phyloP scores from a whole-genome alignment of 75 land plant genomes.

The Gnetum montanum region DNA sequence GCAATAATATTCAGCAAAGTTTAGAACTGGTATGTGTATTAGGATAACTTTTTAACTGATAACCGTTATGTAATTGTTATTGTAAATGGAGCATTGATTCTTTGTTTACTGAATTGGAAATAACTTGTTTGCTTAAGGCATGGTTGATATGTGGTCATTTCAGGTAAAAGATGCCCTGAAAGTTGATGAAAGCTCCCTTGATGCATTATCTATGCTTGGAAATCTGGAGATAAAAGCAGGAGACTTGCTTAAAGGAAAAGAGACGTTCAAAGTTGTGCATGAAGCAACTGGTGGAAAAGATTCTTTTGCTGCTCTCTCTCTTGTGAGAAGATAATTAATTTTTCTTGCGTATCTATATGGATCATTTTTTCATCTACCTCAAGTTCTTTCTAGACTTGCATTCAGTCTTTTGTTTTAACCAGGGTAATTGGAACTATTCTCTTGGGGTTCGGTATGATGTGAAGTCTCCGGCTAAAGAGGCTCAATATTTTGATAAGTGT shows the following conservation, averaged over 20 bases:
- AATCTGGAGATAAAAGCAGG: slow-evolving; percentile 77
- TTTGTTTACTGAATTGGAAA: not conserved
- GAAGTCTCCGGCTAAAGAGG: slow-evolving; percentile 83
- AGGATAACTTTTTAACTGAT: not conserved
- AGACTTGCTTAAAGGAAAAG: slow-evolving; percentile 98
- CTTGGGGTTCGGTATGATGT: slow-evolving; percentile 82
- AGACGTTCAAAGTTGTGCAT: slow-evolving; percentile 68
- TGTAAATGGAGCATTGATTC: not conserved
- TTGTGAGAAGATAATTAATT: slow-evolving; percentile 37
- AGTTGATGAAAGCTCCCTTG: slow-evolving; percentile 54
- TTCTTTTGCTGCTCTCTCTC: slow-evolving; percentile 64
- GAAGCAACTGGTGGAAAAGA: slow-evolving; percentile 83
- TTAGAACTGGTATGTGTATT: slow-evolving; percentile 57
- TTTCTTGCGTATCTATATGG: not conserved
- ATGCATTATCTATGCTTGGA: slow-evolving; percentile 83
- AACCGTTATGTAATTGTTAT: not conserved
- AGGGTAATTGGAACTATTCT: slow-evolving; percentile 99
- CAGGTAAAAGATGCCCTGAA: slow-evolving; percentile 69
- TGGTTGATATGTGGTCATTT: not conserved
- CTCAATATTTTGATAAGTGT: slow-evolving; percentile 89
- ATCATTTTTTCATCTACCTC: not conserved
- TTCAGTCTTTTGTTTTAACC: too few species aligned
- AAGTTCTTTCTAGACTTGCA: too few species aligned
- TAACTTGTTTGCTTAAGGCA: not conserved
- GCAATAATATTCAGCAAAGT: slow-evolving; percentile 63